These are phyloP conservation scores for Tricholoma sp. DNA, from an alignment of 768 basidiomycete species.

Conservation along the genomic window DNA sequence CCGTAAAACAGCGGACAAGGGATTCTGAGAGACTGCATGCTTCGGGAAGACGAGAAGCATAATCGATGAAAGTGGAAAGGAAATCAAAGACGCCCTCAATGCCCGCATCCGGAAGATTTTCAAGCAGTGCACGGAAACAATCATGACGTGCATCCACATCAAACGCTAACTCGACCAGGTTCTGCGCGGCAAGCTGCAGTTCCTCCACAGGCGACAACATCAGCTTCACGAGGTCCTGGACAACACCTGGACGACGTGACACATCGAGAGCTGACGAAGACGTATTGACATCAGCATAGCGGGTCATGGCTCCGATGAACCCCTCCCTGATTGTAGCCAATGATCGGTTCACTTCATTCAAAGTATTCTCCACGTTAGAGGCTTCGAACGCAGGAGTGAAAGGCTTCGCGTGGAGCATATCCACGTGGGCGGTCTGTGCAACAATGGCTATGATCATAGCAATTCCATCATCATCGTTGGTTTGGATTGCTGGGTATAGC, in stretches of 20 bases:
- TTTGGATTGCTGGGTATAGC: constrained; percentile 54
- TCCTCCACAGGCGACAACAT: constrained; percentile 80
- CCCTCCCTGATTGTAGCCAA: constrained; percentile 54
- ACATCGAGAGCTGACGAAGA: constrained; percentile 49
- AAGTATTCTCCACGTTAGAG: constrained; percentile 24
- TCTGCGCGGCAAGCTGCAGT: constrained; percentile 70
- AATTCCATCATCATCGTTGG: constrained; percentile 54
- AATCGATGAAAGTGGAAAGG: constrained; percentile 57
- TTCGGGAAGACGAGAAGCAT: constrained; percentile 66
- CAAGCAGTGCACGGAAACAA: constrained; percentile 76
- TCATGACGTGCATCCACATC: constrained; percentile 88
- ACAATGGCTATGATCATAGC: constrained; percentile 54
- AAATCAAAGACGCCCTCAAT: constrained; percentile 69
- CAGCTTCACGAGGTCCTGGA: constrained; percentile 55
- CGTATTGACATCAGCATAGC: constrained; percentile 58
- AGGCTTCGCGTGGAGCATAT: constrained; percentile 49
- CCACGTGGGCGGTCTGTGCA: constrained; percentile 61
- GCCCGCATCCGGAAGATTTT: constrained; percentile 57
- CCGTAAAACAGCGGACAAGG: constrained; percentile 87
- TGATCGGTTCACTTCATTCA: constrained; percentile 58
- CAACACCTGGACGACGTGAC: constrained; percentile 50
- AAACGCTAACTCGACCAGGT: constrained; percentile 78
- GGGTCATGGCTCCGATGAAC: constrained; percentile 57
- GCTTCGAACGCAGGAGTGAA: constrained; percentile 34
- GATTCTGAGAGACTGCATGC: constrained; percentile 87